These are phyloP conservation scores for Neonectria hederae DNA, from an alignment of 2,329 filamentous ascomycete species.

Conservation along the genomic window DNA sequence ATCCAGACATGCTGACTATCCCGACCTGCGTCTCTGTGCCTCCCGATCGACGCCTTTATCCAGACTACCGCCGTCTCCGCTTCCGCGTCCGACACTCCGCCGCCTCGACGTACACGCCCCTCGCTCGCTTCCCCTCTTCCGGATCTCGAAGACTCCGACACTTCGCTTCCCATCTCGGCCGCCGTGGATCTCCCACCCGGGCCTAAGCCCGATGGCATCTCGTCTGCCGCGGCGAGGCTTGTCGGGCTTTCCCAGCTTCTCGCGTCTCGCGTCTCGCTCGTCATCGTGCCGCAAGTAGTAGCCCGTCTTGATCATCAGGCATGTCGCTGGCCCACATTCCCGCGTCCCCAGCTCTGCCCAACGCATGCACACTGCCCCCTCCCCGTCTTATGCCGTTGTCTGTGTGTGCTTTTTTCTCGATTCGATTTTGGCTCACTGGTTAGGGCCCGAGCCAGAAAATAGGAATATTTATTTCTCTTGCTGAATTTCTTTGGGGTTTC, in stretches of 20 bases:
- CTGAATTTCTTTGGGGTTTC: neutral
- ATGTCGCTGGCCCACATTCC: conserved; percentile 15
- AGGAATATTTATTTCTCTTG: conserved; percentile 10
- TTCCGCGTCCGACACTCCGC: neutral
- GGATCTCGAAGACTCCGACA: neutral
- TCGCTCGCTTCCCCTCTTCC: neutral
- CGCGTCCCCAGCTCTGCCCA: conserved; percentile 12
- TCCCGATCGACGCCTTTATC: neutral
- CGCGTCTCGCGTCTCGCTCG: conserved; percentile 2
- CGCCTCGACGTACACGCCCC: neutral
- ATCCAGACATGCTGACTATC: neutral
- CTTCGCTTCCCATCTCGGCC: neutral
- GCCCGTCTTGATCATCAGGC: conserved; percentile 20
- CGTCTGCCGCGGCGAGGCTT: neutral
- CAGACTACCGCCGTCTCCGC: neutral
- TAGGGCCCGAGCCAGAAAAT: neutral
- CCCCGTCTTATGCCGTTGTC: neutral
- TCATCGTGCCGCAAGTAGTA: conserved; percentile 16
- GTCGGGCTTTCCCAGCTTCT: neutral
- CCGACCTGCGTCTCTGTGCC: neutral
- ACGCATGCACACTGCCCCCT: neutral
- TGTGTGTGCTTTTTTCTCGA: neutral
- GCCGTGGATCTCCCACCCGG: neutral
- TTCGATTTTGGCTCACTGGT: neutral
- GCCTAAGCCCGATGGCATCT: neutral